Evolutionary conservation across 192 early-diverging fungal genomes (phyloP).

Genomic region (Coemansia interrupta): DNA sequence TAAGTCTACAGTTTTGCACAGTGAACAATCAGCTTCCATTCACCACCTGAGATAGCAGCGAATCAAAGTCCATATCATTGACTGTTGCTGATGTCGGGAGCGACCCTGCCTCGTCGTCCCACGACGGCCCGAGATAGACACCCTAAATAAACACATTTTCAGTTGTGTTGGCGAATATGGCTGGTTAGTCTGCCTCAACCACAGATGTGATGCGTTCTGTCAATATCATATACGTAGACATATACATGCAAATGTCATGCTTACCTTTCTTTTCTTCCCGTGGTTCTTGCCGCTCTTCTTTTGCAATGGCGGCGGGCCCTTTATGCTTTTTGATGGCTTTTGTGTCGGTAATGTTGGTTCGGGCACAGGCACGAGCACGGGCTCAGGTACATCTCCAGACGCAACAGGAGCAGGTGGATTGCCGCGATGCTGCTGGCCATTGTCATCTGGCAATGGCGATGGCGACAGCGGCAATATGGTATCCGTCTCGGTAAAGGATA

Average conservation of each 20-base stretch:
- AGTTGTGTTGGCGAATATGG: background rate
- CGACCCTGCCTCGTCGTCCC: constrained; percentile 47
- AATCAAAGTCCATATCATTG: constrained; percentile 47
- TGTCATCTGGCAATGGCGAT: too few species aligned
- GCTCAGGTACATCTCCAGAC: too few species aligned
- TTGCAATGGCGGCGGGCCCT: background rate
- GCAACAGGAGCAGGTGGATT: too few species aligned
- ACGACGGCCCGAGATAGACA: constrained; percentile 42
- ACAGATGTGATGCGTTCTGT: too few species aligned
- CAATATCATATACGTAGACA: too few species aligned
- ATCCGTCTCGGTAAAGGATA: too few species aligned
- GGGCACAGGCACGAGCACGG: background rate
- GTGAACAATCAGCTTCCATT: constrained; percentile 5
- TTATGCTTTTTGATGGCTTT: background rate
- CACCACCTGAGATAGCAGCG: constrained; percentile 44
- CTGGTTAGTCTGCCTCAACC: too few species aligned
- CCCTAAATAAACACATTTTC: constrained; percentile 16
- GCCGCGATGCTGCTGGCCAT: too few species aligned
- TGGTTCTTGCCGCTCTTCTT: constrained; percentile 13
- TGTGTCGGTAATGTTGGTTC: background rate
- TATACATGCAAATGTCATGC: background rate
- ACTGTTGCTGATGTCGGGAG: constrained; percentile 34
- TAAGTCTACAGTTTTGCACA: too few species aligned
- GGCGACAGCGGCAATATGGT: too few species aligned
- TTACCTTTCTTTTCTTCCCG: constrained; percentile 47